Percentiles rank a stretch among this genome's conserved stretches.
These are phyloP conservation scores for Endothia cerciana DNA, from an alignment of 2,329 filamentous ascomycete genomes.

Conservation along the genomic window DNA sequence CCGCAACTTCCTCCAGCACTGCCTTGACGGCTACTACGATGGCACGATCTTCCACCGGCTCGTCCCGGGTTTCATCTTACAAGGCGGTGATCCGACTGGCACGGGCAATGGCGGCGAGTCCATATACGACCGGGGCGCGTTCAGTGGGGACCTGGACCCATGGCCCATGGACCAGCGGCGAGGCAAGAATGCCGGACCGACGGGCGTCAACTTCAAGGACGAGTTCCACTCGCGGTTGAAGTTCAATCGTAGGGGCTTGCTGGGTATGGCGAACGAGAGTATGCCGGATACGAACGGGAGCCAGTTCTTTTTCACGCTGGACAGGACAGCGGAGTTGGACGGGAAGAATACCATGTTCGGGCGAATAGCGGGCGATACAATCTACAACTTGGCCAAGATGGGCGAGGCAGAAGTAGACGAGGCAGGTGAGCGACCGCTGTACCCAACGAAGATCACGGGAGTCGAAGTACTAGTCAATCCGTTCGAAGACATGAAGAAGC, in stretches of 20 bases:
- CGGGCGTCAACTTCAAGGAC: constrained; percentile 70
- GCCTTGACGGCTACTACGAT: constrained; percentile 93
- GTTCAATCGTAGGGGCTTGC: constrained; percentile 85
- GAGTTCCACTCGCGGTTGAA: constrained; percentile 92
- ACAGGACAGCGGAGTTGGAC: constrained; percentile 80
- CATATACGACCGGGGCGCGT: constrained; percentile 85
- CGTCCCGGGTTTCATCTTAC: constrained; percentile 88
- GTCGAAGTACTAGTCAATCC: constrained; percentile 81
- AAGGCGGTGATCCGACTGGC: constrained; percentile 92
- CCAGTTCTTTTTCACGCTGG: constrained; percentile 96
- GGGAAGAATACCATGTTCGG: constrained; percentile 95
- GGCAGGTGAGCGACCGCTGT: constrained; percentile 80
- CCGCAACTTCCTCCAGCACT: constrained; percentile 94
- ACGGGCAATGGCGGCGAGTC: constrained; percentile 90
- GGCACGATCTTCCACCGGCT: constrained; percentile 93
- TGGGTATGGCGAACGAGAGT: constrained; percentile 96
- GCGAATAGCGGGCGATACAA: constrained; percentile 87
- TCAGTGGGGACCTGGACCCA: constrained; percentile 72
- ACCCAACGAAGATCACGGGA: constrained; percentile 76
- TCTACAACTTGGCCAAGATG: constrained; percentile 95
- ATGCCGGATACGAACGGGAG: constrained; percentile 81
- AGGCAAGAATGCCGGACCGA: constrained; percentile 63
- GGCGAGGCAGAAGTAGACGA: constrained; percentile 83
- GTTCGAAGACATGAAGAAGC: constrained; percentile 79
- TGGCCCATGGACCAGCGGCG: constrained; percentile 69